A percentile compares a stretch with the other conserved stretches of the same genome.
Conservation (phyloP, 768 basidiomycete genomes). For the Mycena metata region DNA sequence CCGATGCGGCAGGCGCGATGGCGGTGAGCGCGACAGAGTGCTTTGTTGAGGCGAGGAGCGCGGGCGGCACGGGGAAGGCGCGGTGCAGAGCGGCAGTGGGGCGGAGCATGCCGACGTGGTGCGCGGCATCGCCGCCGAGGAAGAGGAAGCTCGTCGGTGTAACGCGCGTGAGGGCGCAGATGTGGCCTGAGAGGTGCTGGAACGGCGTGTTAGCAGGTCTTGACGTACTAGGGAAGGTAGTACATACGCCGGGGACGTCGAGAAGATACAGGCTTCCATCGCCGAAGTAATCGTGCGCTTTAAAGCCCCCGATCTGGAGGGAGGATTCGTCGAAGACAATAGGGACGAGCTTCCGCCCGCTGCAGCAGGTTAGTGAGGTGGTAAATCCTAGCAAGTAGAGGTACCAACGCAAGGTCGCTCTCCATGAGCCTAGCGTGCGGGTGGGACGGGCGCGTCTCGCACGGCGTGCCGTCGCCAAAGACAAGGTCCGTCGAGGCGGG, state of each 20-base stretch:
- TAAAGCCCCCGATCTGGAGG: slow-evolving; percentile 34
- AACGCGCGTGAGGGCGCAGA: no score
- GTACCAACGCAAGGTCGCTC: slow-evolving; percentile 37
- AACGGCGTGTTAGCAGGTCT: no score
- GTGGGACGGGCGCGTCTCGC: no score
- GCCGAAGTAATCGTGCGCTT: slow-evolving; percentile 40
- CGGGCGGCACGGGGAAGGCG: slow-evolving; percentile 29
- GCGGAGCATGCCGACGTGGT: no score
- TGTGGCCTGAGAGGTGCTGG: no score
- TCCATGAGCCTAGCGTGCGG: no score
- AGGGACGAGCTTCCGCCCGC: slow-evolving; percentile 36
- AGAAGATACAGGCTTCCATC: slow-evolving; percentile 44
- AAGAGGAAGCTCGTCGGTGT: no score
- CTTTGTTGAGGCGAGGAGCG: not conserved
- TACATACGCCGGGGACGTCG: no score
- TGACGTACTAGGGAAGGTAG: no score
- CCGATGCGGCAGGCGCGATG: slow-evolving; percentile 8
- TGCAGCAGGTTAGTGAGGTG: not conserved
- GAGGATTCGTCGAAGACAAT: slow-evolving; percentile 33
- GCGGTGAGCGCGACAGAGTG: slow-evolving; percentile 3
- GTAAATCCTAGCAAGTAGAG: not conserved
- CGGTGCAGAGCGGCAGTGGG: no score
- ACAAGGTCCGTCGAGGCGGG: slow-evolving; percentile 37
- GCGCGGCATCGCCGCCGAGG: no score
- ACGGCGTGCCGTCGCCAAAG: no score